Conservation (phyloP, 495 filamentous ascomycete genomes). For the Penicillium malachiteum region DNA sequence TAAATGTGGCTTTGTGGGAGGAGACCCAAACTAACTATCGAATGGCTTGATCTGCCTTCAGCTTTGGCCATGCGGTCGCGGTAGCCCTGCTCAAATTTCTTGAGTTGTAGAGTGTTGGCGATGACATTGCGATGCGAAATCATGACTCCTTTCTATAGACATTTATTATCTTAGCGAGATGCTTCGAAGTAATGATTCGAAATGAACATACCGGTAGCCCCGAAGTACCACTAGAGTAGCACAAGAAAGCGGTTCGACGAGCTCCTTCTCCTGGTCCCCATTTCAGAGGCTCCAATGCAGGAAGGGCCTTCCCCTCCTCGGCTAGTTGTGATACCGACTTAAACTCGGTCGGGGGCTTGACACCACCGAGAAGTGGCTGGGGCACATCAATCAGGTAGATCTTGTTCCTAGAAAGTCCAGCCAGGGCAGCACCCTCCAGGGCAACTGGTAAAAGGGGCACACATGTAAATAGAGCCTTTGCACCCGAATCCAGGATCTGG, state of each 20-base stretch:
- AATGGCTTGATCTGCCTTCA: slow-evolving; percentile 30
- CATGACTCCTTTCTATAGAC: slow-evolving; percentile 83
- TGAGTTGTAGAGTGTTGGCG: slow-evolving; percentile 70
- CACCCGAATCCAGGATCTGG: slow-evolving; percentile 73
- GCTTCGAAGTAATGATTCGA: too few relatives aligned
- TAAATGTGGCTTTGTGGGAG: slow-evolving; percentile 89
- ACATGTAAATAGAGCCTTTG: slow-evolving; percentile 79
- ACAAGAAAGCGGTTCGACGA: slow-evolving; percentile 76
- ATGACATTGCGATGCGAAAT: slow-evolving; percentile 89
- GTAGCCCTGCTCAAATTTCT: slow-evolving; percentile 51
- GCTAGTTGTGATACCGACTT: slow-evolving; percentile 73
- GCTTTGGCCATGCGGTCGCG: slow-evolving; percentile 38
- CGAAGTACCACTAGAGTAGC: slow-evolving; percentile 88
- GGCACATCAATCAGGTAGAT: slow-evolving; percentile 76
- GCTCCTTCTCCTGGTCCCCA: slow-evolving; percentile 76
- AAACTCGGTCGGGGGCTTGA: slow-evolving; percentile 50
- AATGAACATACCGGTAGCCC: slow-evolving; percentile 66
- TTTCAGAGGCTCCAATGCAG: slow-evolving; percentile 60
- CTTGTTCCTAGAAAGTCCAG: slow-evolving; percentile 66
- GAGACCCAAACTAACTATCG: slow-evolving; percentile 67
- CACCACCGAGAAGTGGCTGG: slow-evolving; percentile 44
- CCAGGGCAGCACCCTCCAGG: slow-evolving; percentile 64
- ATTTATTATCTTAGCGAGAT: neutral
- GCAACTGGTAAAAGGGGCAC: slow-evolving; percentile 68
- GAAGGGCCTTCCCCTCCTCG: slow-evolving; percentile 59